Base-by-base conservation (phyloP, 2,329 filamentous ascomycete species). In the Paraphaeosphaeria sporulosa region DNA sequence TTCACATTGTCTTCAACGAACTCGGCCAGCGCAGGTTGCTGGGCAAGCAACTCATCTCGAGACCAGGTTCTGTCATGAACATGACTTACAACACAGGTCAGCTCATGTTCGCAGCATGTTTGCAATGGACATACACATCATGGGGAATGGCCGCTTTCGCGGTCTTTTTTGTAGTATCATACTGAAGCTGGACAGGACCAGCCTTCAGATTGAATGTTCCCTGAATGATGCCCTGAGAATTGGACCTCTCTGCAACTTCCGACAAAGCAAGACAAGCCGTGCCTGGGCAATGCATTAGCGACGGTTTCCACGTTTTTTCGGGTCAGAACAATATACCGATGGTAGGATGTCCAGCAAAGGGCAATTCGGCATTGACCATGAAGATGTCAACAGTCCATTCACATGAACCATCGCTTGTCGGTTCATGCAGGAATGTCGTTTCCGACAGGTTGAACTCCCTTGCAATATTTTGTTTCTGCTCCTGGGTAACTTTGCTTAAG, bases 101-200 rank as follows among this genome's bases (percentile, higher is more conserved):
- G 59, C 48, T 23, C 12, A 13, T 60, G 42, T 43, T 66, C 72
- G 68, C 12, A 75, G 64, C n/a, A 2, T 38, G 44, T 57, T 25
- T 32, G 19, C 25, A 64, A 76, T 92, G 89, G 57, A 88, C 70
- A 67, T 86, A 89, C 63, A 89, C 82, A 62, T 90, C 81, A 72
- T 92, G 89, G 36, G 90, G 90, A 63, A 94, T 89, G 4, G 76
- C 77, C 17, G 89, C 89, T 54, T 82, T 84, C 5, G 89, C 86
- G n/a, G 81, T 72, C 40, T 73, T 73, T 23, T 75, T 77, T 9
- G 68, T 66, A 4, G 77, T 70, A 65, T 80, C 75, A 61, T 79
- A 83, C 15, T 74, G 70, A 55, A 81, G 71, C 10, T 71, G 67
- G 10, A 86, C 82, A 1, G 71, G 70, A 2, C 84, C 83, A 61